These are phyloP conservation scores for Dispira simplex DNA, from an alignment of 192 early-diverging fungal species.

Conservation along the genomic window DNA sequence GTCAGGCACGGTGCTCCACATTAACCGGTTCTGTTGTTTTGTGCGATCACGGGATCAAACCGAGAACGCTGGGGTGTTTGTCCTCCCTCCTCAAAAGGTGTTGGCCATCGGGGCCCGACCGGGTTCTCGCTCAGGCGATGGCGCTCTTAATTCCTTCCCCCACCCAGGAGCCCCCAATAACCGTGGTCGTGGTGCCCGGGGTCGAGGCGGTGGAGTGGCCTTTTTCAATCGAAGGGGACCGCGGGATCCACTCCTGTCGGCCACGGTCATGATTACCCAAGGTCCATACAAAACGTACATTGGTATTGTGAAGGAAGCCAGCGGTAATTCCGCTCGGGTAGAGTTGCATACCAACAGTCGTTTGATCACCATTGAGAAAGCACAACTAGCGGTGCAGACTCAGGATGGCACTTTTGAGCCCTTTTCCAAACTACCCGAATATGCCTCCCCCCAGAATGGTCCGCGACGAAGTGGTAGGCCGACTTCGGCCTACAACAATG, in stretches of 20 bases:
- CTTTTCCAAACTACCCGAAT: slow-evolving; percentile 18
- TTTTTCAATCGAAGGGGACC: slow-evolving; percentile 15
- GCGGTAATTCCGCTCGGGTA: slow-evolving; percentile 54
- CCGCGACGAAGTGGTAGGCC: slow-evolving; percentile 12
- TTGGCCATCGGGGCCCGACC: slow-evolving; percentile 32
- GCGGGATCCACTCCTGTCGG: slow-evolving; percentile 38
- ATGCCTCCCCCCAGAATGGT: neutral
- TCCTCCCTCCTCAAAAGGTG: slow-evolving; percentile 45
- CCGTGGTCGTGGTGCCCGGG: slow-evolving; percentile 19
- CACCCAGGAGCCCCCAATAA: slow-evolving; percentile 6
- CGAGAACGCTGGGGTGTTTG: slow-evolving; percentile 65
- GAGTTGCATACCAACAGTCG: slow-evolving; percentile 85
- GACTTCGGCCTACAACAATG: slow-evolving; percentile 13
- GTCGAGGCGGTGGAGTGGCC: slow-evolving; percentile 25
- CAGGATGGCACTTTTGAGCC: slow-evolving; percentile 34
- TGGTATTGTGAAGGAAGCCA: slow-evolving; percentile 85
- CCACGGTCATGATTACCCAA: slow-evolving; percentile 67
- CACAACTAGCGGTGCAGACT: slow-evolving; percentile 54
- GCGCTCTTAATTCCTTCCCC: slow-evolving; percentile 18
- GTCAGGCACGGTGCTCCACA: slow-evolving; percentile 62
- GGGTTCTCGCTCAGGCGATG: slow-evolving; percentile 4
- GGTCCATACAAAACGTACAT: slow-evolving; percentile 97
- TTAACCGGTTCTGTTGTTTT: slow-evolving; percentile 71
- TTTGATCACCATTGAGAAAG: slow-evolving; percentile 63
- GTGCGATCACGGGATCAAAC: slow-evolving; percentile 54